A percentile compares a stretch with the other conserved stretches of the same genome.
phyloP scores from a whole-genome alignment of 805 yeast species.

The Pichia nanzhaoensis region DNA sequence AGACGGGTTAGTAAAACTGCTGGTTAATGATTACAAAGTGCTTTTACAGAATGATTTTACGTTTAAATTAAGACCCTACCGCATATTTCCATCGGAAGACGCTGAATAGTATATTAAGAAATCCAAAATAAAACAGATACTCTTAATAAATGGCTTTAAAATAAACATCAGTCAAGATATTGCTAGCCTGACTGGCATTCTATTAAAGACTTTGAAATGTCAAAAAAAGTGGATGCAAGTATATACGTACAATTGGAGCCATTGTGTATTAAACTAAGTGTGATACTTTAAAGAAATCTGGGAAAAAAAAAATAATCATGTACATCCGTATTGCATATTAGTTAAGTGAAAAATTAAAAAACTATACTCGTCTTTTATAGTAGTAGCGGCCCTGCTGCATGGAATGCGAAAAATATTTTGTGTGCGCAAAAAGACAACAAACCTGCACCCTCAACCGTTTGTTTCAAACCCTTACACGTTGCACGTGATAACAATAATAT shows the following conservation, averaged over 20 bases:
- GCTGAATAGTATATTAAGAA: no score
- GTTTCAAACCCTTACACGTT: no score
- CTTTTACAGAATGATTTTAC: conserved; percentile 9
- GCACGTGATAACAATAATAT: no score
- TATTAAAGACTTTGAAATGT: conserved; percentile 14
- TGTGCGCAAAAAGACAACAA: no score
- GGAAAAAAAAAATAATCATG: conserved; percentile 1
- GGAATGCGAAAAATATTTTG: no score
- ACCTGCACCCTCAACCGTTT: no score
- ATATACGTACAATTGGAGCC: conserved; percentile 34
- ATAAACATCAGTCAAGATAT: conserved; percentile 17
- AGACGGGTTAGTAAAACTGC: conserved; percentile 10
- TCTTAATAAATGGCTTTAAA: conserved; percentile 11
- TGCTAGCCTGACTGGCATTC: conserved; percentile 21
- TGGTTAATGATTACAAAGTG: neutral
- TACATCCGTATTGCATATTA: no score
- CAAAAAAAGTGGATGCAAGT: neutral
- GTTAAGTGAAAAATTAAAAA: no score
- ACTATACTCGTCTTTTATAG: no score
- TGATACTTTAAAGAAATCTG: neutral
- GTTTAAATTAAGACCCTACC: conserved; percentile 11
- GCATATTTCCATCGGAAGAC: conserved; percentile 1
- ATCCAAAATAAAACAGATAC: no score
- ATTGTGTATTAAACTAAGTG: conserved; percentile 14
- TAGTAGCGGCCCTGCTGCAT: no score